These are phyloP conservation scores for Triadica sebifera DNA, from an alignment of 345 rosid genomes.

Conservation along the genomic window DNA sequence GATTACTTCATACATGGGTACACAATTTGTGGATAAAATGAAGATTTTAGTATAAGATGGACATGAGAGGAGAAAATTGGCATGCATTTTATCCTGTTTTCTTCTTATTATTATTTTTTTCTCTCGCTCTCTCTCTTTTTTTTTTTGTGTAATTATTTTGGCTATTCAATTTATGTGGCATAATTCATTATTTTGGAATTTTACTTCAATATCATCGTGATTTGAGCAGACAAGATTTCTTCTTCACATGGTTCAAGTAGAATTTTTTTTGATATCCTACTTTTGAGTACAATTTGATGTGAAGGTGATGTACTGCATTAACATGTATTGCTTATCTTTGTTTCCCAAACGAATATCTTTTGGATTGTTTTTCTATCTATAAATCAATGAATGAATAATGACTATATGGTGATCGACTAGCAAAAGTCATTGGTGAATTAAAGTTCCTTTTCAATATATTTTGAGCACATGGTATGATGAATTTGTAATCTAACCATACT, in stretches of 20 bases:
- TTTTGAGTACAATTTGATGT: background rate
- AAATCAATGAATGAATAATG: background rate
- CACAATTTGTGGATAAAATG: conserved; percentile 3
- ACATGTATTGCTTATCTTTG: background rate
- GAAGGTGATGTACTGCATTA: background rate
- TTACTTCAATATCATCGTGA: background rate
- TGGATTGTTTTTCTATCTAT: background rate
- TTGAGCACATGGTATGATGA: background rate
- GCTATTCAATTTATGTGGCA: background rate
- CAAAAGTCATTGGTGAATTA: background rate
- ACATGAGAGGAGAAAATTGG: conserved; percentile 9
- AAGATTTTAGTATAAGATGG: conserved; percentile 1
- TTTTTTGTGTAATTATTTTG: background rate
- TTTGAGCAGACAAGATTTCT: too few relatives aligned
- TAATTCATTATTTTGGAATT: background rate
- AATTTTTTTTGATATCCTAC: too few relatives aligned
- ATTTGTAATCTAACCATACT: background rate
- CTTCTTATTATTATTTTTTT: too few relatives aligned
- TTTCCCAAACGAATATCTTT: background rate
- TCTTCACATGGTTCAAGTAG: too few relatives aligned
- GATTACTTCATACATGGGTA: conserved; percentile 13
- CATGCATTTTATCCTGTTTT: background rate
- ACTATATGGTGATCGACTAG: background rate
- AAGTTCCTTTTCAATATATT: background rate
- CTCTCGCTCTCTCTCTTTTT: too few relatives aligned